A percentile compares a stretch with the other conserved stretches of the same genome.
These are phyloP conservation scores for Thalia dealbata DNA, from an alignment of 176 grass and related monocot species.

Conservation along the genomic window DNA sequence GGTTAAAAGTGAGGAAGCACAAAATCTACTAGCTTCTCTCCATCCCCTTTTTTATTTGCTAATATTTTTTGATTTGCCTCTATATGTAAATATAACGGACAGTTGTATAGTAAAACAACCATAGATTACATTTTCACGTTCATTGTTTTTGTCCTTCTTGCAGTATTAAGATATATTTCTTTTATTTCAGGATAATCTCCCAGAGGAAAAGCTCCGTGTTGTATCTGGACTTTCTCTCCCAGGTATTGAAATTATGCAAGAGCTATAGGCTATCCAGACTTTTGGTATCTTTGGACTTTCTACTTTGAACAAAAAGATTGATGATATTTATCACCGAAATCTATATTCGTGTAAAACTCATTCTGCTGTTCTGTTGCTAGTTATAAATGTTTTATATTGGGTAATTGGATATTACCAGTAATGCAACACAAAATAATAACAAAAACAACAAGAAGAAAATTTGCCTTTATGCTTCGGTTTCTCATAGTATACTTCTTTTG, in stretches of 20 bases:
- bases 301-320: background rate
- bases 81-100: background rate
- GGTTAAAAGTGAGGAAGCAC: background rate
- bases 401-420: too few relatives aligned
- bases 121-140: background rate
- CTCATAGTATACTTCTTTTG: background rate
- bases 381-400: too few relatives aligned
- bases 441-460: too few relatives aligned
- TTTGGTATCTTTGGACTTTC: background rate
- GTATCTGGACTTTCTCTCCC: slow-evolving; percentile 92
- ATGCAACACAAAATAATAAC: too few relatives aligned
- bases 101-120: background rate
- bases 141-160: background rate
- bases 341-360: background rate
- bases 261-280: background rate
- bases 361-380: background rate
- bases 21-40: background rate
- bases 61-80: background rate
- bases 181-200: slow-evolving; percentile 61
- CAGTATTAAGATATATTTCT: background rate
- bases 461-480: background rate
- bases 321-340: background rate
- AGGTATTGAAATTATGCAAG: slow-evolving; percentile 36
- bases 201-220: slow-evolving; percentile 58
- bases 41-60: background rate